Conservation (phyloP, 2,329 filamentous ascomycete species). For the Monosporascus cannonballus region DNA sequence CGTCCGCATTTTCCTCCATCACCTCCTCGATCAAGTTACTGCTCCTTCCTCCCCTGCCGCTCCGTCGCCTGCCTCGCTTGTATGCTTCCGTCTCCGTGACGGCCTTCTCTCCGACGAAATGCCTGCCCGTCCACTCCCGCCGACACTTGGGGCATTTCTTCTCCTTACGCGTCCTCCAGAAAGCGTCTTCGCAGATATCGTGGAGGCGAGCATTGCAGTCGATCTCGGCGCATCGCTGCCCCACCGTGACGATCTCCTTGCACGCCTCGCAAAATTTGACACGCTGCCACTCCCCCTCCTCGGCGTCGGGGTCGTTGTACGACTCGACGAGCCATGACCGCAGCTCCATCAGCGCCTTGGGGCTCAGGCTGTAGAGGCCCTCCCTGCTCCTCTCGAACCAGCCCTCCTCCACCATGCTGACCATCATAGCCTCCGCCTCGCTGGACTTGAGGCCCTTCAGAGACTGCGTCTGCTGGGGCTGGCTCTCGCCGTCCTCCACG, state of each 20-base stretch:
- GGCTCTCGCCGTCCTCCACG: constrained; percentile 25
- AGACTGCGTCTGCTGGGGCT: constrained; percentile 23
- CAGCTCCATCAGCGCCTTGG: constrained; percentile 79
- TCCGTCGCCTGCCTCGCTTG: constrained; percentile 35
- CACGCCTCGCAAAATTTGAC: constrained; percentile 88
- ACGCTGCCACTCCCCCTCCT: constrained; percentile 57
- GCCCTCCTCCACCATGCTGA: constrained; percentile 65
- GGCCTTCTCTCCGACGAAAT: constrained; percentile 51
- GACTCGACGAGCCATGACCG: constrained; percentile 77
- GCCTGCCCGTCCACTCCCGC: constrained; percentile 41
- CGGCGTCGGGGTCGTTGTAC: constrained; percentile 71
- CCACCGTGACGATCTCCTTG: constrained; percentile 80
- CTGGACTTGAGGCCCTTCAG: constrained; percentile 61
- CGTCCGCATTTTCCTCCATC: constrained; percentile 23
- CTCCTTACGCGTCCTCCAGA: constrained; percentile 60
- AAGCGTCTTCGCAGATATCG: constrained; percentile 66
- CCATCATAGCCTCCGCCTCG: constrained; percentile 70
- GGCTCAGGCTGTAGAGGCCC: constrained; percentile 70
- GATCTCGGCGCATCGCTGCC: constrained; percentile 66
- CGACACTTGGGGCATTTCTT: constrained; percentile 60
- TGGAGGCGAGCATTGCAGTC: constrained; percentile 69
- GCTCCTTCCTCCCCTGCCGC: constrained; percentile 23
- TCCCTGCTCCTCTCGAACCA: constrained; percentile 74
- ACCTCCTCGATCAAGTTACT: constrained; percentile 30
- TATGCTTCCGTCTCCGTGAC: constrained; percentile 49